These are phyloP conservation scores for Pulveroboletus sp. DNA, from an alignment of 768 basidiomycete species.

Conservation along the genomic window DNA sequence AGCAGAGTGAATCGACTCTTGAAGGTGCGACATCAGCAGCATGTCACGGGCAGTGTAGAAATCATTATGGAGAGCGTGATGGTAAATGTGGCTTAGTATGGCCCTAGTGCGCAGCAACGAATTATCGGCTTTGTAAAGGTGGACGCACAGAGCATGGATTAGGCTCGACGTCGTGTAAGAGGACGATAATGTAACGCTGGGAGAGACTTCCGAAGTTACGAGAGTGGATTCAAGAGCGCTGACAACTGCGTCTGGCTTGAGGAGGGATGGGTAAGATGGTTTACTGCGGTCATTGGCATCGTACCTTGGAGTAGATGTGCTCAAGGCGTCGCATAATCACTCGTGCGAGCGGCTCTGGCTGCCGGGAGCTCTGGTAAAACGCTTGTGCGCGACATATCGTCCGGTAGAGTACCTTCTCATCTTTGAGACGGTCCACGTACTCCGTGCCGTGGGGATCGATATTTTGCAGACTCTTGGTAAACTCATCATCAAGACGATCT, in stretches of 20 bases:
- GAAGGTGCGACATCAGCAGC: conserved; percentile 97
- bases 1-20: conserved; percentile 93
- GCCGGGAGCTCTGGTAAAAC: conserved; percentile 79
- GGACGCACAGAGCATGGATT: conserved; percentile 83
- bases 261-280: conserved; percentile 7
- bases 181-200: conserved; percentile 53
- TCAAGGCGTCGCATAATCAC: conserved; percentile 94
- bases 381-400: conserved; percentile 91
- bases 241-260: conserved; percentile 87
- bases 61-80: conserved; percentile 93
- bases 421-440: conserved; percentile 93
- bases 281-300: neutral
- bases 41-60: conserved; percentile 97
- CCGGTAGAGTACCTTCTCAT: conserved; percentile 90
- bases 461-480: conserved; percentile 94
- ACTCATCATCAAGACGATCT: conserved; percentile 96
- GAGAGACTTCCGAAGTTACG: conserved; percentile 52
- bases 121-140: conserved; percentile 89
- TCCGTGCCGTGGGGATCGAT: conserved; percentile 99
- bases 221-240: conserved; percentile 79
- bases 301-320: conserved; percentile 96
- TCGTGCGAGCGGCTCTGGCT: conserved; percentile 75
- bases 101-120: conserved; percentile 92
- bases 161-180: conserved; percentile 64
- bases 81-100: conserved; percentile 96